phyloP scores from a whole-genome alignment of 2,329 filamentous ascomycete species.

The Lachnellula occidentalis region DNA sequence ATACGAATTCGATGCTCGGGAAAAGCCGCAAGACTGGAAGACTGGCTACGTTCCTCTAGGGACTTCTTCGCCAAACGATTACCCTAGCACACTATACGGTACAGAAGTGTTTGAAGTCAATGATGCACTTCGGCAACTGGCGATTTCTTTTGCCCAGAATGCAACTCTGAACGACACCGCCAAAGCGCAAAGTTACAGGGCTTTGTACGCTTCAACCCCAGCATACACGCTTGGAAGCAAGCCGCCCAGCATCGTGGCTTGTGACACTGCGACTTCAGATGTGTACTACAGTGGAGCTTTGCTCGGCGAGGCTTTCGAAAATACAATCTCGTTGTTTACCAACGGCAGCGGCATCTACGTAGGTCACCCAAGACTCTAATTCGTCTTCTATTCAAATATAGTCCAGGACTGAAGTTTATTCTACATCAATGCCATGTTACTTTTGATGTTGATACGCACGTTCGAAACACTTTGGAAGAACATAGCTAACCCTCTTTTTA shows the following conservation, averaged over 20 bases:
- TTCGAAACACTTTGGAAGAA: no score
- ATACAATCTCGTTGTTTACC: slow-evolving; percentile 56
- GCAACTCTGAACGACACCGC: slow-evolving; percentile 47
- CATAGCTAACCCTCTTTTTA: no score
- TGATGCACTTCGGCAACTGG: slow-evolving; percentile 46
- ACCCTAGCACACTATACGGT: slow-evolving; percentile 54
- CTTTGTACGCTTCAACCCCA: slow-evolving; percentile 37
- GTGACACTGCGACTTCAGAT: slow-evolving; percentile 63
- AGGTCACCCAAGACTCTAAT: no score
- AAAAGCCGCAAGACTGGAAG: slow-evolving; percentile 56
- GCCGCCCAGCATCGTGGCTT: slow-evolving; percentile 52
- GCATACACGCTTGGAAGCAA: slow-evolving; percentile 35
- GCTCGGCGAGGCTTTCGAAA: slow-evolving; percentile 56
- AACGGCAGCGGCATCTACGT: slow-evolving; percentile 58
- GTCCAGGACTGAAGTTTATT: no score
- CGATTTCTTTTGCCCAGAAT: slow-evolving; percentile 38
- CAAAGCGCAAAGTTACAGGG: slow-evolving; percentile 46
- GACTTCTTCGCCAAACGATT: slow-evolving; percentile 44
- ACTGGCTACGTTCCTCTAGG: slow-evolving; percentile 66
- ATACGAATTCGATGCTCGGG: slow-evolving; percentile 66
- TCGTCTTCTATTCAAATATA: no score
- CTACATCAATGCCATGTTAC: no score
- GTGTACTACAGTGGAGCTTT: slow-evolving; percentile 63
- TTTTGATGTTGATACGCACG: no score
- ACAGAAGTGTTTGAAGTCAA: slow-evolving; percentile 65